Evolutionary conservation across 2,329 filamentous ascomycete genomes (phyloP).

Genomic region (Diaporthe eres): DNA sequence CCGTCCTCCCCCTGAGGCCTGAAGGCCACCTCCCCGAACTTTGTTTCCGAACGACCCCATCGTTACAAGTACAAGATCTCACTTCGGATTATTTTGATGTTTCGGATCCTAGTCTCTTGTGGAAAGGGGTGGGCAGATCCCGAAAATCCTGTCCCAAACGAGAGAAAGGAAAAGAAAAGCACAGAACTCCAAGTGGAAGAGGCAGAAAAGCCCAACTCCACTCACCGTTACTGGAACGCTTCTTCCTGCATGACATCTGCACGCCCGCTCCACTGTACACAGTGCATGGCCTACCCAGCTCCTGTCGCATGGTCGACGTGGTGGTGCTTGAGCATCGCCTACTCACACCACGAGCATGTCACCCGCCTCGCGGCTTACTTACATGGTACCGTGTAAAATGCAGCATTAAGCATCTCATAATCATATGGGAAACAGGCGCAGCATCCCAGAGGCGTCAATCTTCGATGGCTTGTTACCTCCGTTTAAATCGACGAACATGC

Average conservation of each 20-base stretch:
- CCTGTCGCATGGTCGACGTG: neutral
- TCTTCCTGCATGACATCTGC: constrained; percentile 40
- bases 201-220: constrained; percentile 20
- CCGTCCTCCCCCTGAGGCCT: constrained; percentile 28
- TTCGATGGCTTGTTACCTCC: constrained; percentile 32
- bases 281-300: constrained; percentile 17
- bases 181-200: constrained; percentile 15
- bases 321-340: constrained; percentile 18
- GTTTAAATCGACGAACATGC: neutral
- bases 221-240: constrained; percentile 36
- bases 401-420: constrained; percentile 11
- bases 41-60: constrained; percentile 36
- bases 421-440: constrained; percentile 33
- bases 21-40: constrained; percentile 25
- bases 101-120: constrained; percentile 30
- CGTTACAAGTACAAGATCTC: constrained; percentile 27
- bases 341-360: constrained; percentile 25
- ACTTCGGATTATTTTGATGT: constrained; percentile 24
- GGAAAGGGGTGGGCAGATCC: constrained; percentile 29
- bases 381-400: neutral
- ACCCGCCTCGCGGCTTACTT: constrained; percentile 22
- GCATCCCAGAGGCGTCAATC: constrained; percentile 11
- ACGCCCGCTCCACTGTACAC: constrained; percentile 32
- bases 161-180: constrained; percentile 25
- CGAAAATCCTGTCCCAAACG: constrained; percentile 27